Base-by-base conservation (phyloP, 352 stramenopile species). In the Phytophthora syringae region DNA sequence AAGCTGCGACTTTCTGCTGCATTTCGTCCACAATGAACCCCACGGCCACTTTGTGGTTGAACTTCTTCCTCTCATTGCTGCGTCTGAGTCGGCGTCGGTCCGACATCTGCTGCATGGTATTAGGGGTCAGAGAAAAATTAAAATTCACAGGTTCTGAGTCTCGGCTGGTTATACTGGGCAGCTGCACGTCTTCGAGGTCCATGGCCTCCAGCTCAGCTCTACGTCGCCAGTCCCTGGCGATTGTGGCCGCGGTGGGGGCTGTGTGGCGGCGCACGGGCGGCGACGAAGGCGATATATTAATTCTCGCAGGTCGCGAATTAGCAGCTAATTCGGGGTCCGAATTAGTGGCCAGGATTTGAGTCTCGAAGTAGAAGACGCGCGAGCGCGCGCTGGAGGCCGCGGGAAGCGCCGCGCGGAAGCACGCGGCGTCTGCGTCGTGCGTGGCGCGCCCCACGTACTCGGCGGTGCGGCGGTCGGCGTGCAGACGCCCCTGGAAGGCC, bases 291-390 rank as follows among this genome's bases (percentile, higher is more conserved):
- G n/a, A n/a, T n/a, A n/a, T 66, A 69, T 65, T 60, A 52, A 37
- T 54, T 68, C 56, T 58, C 7, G 18, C 32, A 67, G 65, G 52
- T 60, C 47, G 2, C 13, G 47, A 49, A 79, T 54, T 40, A 72
- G 54, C 27, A 43, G 42, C 49, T 75, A 67, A 59, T 74, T 77
- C 18, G 21, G 60, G 54, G 36, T 45, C 56, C 27, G 25, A 39
- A 47, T 47, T 47, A 28, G 79, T 86, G 11, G 82, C 66, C 27
- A 88, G 15, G 45, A 88, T 64, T 25, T 74, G 76, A 43, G 71
- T 74, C 69, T 90, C 81, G 40, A 67, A 88, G 65, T 90, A 90
- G 52, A 80, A 90, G 24, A 84, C 36, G 18, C 70, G 78, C 39
- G 42, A 59, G 32, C 10, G 48, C 43, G 28, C 43, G 21, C 18